Evolutionary conservation across 179 eudicot species (phyloP).

Genomic region (Spinacia oleracea): DNA sequence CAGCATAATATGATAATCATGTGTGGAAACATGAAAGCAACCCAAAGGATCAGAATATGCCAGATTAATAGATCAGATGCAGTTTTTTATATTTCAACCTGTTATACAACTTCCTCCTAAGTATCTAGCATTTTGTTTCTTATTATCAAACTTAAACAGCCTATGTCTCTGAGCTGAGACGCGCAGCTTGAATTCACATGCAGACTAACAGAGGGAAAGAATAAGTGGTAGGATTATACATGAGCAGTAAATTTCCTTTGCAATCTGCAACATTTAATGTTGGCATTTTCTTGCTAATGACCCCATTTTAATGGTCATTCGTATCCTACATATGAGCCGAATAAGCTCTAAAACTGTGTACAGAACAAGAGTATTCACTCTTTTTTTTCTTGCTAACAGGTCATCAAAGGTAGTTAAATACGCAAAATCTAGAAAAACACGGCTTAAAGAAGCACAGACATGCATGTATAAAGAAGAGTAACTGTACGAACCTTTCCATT

Average conservation of each 20-base stretch:
- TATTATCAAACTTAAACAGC: no score
- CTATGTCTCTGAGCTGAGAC: neutral
- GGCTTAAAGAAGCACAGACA: neutral
- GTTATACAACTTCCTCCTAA: neutral
- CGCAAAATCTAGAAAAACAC: neutral
- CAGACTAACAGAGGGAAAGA: conserved; percentile 2
- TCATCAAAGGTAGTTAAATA: no score
- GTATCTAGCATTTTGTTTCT: no score
- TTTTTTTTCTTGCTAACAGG: neutral
- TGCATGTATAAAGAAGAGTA: neutral
- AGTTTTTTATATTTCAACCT: neutral
- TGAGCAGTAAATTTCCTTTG: neutral
- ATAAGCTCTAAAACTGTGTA: neutral
- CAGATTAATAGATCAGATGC: neutral
- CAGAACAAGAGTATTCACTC: neutral
- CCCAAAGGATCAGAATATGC: neutral
- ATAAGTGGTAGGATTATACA: no score
- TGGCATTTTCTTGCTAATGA: neutral
- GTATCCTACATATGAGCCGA: neutral
- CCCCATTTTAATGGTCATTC: neutral
- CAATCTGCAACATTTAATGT: neutral
- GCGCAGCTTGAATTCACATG: neutral
- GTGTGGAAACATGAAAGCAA: neutral
- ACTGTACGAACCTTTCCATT: neutral
- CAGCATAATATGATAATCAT: neutral